These are phyloP conservation scores for Periglandula ipomoeae DNA, from an alignment of 2,329 filamentous ascomycete genomes.

Conservation along the genomic window DNA sequence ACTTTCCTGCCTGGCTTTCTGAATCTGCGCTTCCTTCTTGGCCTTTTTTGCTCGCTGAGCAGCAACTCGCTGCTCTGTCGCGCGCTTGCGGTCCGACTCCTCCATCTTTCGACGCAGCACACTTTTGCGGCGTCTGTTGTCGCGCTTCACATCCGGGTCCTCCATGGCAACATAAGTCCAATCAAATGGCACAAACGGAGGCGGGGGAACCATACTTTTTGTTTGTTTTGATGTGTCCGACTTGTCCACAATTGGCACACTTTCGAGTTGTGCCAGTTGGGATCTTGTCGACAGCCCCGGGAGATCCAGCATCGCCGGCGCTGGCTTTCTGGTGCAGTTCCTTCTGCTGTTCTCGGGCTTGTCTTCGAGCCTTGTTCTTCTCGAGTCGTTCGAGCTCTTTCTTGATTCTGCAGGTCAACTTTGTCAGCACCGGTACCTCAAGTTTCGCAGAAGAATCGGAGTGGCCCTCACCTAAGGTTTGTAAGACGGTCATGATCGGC, in stretches of 20 bases:
- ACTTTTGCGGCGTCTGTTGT: constrained; percentile 11
- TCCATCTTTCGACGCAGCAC: constrained; percentile 14
- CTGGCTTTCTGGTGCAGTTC: constrained; percentile 43
- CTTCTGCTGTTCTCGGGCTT: constrained; percentile 86
- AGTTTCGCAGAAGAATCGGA: not conserved
- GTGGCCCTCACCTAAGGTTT: constrained; percentile 26
- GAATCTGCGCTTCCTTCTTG: constrained; percentile 3
- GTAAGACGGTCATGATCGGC: constrained; percentile 41
- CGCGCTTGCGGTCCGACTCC: constrained; percentile 14
- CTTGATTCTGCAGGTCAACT: constrained; percentile 25
- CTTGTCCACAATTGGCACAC: constrained; percentile 94
- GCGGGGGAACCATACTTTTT: constrained; percentile 65
- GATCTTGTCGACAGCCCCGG: constrained; percentile 42
- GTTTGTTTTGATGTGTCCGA: constrained; percentile 98
- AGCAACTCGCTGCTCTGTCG: constrained; percentile 9
- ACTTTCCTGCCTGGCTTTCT: constrained; percentile 5
- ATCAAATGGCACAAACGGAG: constrained; percentile 22
- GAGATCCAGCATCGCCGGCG: constrained; percentile 39
- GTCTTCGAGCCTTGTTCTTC: constrained; percentile 83
- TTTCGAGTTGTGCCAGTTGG: constrained; percentile 70
- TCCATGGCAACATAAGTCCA: constrained; percentile 19
- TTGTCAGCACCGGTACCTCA: not conserved
- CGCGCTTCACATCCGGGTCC: constrained; percentile 8
- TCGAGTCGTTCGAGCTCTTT: constrained; percentile 73
- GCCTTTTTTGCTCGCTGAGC: constrained; percentile 3